Evolutionary conservation across 1,139 yeast species (phyloP), one percentile per base, ranked within the genome.

Genomic region (Sugiyamaella neomexicana): DNA sequence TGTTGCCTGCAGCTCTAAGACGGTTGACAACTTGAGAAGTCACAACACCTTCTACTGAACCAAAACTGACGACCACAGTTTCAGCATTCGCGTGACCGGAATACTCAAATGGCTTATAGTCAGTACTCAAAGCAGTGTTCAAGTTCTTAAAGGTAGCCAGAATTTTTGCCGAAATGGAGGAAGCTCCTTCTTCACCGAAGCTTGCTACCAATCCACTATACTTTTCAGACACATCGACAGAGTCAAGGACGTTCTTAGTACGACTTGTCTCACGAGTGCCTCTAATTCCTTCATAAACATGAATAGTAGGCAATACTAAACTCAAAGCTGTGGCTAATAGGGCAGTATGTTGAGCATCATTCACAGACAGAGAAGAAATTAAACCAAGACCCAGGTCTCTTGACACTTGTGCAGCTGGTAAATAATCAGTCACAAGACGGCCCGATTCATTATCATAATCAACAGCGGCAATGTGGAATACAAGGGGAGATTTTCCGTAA

Each of bases 251-350:
- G 45, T 75, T 73, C 10, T 72, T 65, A 58, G 78, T 76, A 61
- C 79, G 80, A 59, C 80, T 73, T 63, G 78, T 80, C 59, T 83
- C 79, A 62, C 81, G 82, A 52, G 83, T 70, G 58, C 82, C 84
- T 52, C 83, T 80, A 13, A 88, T 76, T 44, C 97, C 98, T 67
- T 90, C 97, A 68, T 85, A 87, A 60, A 88, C 76, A 70, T 86
- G 84, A 55, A 89, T 70, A 17, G 86, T 77, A 3, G 93, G 89
- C 41, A 74, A 71, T 34, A 81, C 77, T 39, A 81, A 75, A 15
- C 95, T 83, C 62, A 87, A 73, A 55, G 80, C 85, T 48, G 85
- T 77, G 56, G 91, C 79, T 65, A 89, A 76, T 46, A 88, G 72
- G 29, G 96, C 71, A 60, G 85, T 75, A 62, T 82, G 82, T 70